Base-by-base conservation (phyloP, 2,329 filamentous ascomycete species). In the Aspergillus fijiensis region DNA sequence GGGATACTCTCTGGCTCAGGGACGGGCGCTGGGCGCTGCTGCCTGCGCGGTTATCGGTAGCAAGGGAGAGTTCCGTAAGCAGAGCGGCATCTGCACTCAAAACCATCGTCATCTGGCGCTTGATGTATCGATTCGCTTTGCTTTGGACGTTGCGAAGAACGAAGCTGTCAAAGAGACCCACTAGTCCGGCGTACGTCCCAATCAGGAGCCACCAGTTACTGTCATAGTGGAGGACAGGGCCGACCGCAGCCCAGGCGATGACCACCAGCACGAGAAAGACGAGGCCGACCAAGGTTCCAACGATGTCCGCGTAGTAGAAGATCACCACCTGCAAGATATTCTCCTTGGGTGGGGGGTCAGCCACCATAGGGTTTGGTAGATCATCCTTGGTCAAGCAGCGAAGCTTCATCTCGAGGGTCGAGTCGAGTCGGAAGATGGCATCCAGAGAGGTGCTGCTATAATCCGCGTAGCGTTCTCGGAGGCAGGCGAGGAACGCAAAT, bases 121-220 rank as follows among this genome's bases (percentile, higher is more conserved):
- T 60, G n/a, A 60, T 61, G 51, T 72, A 67, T 6, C 60, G 29
- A 5, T 61, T 21, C 49, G 74, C 49, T 5, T 64, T 67, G 49
- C 58, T 66, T 63, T 81, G 76, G 12, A 81, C 70, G 56, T 81
- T 81, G 39, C 77, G 76, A 12, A 81, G 72, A 14, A 81, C 72
- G 59, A 81, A 81, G 27, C 77, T 76, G 62, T 81, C 79, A 33
- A 77, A 71, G 53, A 81, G 72, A 2, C 80, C 79, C 50, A 81
- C 71, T 5, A 82, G 71, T 2, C 80, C 79, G 0, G 80, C 78
- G 62, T 81, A 82, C 0, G 79, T 81, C 12, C 80, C 80, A 51
- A 81, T 81, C 16, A 81, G 72, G 0, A 81, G 73, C 75, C 77
- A 81, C 80, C 80, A 82, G 66, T 78, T 81, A 59, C 71, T 67